Percentiles rank a stretch among this genome's conserved stretches.
Evolutionary conservation across 2,329 filamentous ascomycete species (phyloP).

Genomic region (Massarina eburnea): DNA sequence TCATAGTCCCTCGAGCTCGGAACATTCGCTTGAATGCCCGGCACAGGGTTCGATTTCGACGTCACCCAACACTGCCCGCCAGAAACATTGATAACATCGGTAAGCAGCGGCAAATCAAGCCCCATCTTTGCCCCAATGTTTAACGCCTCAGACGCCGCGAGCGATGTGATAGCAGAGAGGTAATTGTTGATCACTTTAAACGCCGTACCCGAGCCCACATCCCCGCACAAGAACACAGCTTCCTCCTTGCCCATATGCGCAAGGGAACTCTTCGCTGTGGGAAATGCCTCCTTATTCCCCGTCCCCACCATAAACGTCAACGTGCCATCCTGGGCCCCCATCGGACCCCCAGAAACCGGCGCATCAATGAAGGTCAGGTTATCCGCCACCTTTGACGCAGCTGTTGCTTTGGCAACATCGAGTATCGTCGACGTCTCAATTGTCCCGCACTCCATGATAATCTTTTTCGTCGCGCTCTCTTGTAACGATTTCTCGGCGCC

Average conservation of each 20-base stretch:
- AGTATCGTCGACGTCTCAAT: conserved; percentile 87
- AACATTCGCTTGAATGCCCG: conserved; percentile 45
- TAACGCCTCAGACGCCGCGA: conserved; percentile 65
- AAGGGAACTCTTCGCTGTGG: conserved; percentile 65
- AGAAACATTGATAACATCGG: conserved; percentile 83
- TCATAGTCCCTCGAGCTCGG: conserved; percentile 43
- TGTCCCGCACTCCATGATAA: conserved; percentile 97
- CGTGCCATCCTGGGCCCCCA: conserved; percentile 81
- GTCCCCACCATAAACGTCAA: conserved; percentile 93
- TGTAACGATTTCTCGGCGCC: conserved; percentile 41
- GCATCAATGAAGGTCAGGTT: conserved; percentile 83
- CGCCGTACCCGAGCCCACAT: conserved; percentile 78
- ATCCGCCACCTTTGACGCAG: conserved; percentile 46
- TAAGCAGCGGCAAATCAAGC: conserved; percentile 64
- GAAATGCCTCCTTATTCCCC: conserved; percentile 47
- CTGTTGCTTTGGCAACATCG: conserved; percentile 71
- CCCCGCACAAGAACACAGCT: conserved; percentile 79
- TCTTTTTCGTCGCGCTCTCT: conserved; percentile 54
- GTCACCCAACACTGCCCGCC: conserved; percentile 92
- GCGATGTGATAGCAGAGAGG: conserved; percentile 88
- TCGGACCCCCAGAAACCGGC: conserved; percentile 92
- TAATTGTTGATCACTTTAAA: conserved; percentile 98
- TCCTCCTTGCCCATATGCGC: conserved; percentile 72
- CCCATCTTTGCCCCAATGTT: conserved; percentile 64
- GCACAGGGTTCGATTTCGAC: conserved; percentile 90